Conservation (phyloP, 2,329 filamentous ascomycete species). For the Pezizomycotina sp. region DNA sequence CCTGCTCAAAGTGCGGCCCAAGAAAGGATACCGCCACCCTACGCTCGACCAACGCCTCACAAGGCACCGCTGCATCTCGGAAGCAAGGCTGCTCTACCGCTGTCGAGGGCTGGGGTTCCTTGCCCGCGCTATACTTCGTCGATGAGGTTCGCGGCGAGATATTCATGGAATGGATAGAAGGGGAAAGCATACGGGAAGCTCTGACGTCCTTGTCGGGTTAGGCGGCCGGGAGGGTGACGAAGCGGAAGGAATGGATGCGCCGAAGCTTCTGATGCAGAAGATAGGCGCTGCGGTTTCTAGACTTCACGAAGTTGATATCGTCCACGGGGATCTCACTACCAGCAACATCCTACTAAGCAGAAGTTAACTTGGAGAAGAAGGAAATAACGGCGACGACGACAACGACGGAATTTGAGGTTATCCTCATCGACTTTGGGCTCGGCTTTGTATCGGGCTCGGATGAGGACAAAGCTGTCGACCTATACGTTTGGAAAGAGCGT, state of each 20-base stretch:
- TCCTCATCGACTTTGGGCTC: constrained; percentile 88
- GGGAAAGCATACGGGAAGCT: constrained; percentile 49
- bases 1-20: constrained; percentile 79
- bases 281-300: constrained; percentile 56
- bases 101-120: constrained; percentile 65
- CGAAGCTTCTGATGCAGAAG: constrained; percentile 45
- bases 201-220: constrained; percentile 52
- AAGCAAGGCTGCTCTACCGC: constrained; percentile 69
- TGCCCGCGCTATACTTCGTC: constrained; percentile 62
- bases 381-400: constrained; percentile 23
- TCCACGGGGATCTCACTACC: constrained; percentile 91
- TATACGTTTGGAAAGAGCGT: constrained; percentile 93
- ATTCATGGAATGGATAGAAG: constrained; percentile 71
- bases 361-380: constrained; percentile 17
- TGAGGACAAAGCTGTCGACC: constrained; percentile 85
- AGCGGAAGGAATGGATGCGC: constrained; percentile 33
- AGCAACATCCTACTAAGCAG: constrained; percentile 50
- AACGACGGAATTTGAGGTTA: constrained; percentile 49
- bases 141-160: constrained; percentile 53
- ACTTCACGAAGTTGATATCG: constrained; percentile 68
- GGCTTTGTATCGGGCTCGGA: constrained; percentile 66
- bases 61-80: constrained; percentile 68
- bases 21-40: constrained; percentile 83
- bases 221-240: constrained; percentile 19
- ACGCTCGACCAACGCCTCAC: constrained; percentile 76